Base-by-base conservation (phyloP, 371 early-diverging fungal genomes). In the Haplosporangium sp. region DNA sequence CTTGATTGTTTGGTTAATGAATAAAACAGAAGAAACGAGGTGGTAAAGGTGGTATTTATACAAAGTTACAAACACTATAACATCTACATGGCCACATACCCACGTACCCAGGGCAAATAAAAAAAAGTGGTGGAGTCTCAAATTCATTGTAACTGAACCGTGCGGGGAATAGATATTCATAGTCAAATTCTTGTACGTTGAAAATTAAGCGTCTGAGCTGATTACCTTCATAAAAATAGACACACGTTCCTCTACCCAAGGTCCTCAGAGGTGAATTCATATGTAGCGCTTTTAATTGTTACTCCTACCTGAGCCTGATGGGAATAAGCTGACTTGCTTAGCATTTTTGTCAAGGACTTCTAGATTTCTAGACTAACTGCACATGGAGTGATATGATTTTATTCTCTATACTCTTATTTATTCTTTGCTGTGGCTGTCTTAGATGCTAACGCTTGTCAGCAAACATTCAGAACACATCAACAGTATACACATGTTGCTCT, bases 81-180 rank as follows among this genome's bases (percentile, higher is more conserved):
- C 27, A 27, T 27, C 27, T 27, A 27, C 27, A 27, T 27, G 27
- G 0, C 27, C 27, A 27, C 27, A 27, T 27, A 27, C 27, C 27
- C 27, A 27, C 27, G 58, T 7, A 11, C 15, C 37, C 7, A 57
- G 34, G 15, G 27, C 13, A 57, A 37, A 19, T 35, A 3, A 15
- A 37, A 15, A 37, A 27, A 27, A 27, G 27, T 15, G 27, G 58
- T 35, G 2, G 58, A 57, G 58, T 65, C 13, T 57, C 20, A 42
- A 66, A 11, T 37, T 19, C 10, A 45, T 27, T 27, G 27, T 8
- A 60, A 48, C 20, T 67, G 67, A 67, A 67, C 67, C 67, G 67
- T 67, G 67, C 67, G 67, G 67, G 67, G 67, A n/a, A 27, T 67
- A 52, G 61, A 60, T 50, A 56, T 20, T 19, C 27, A 27, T 27